phyloP scores from a whole-genome alignment of 2,329 filamentous ascomycete genomes.

The Neocatenulostroma microsporum region DNA sequence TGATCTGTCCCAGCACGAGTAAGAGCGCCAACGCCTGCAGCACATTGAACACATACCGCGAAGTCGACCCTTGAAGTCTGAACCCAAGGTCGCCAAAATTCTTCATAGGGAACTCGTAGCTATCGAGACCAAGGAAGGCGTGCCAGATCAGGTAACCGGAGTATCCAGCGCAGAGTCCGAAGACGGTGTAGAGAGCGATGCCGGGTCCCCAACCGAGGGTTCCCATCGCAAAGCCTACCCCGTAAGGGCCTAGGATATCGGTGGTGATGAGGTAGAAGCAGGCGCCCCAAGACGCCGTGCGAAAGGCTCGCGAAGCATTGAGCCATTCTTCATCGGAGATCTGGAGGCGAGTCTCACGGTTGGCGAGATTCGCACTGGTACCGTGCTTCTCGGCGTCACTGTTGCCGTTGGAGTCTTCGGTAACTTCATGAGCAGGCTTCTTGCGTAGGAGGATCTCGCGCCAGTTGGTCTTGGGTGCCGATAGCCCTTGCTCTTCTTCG shows the following conservation, averaged over 20 bases:
- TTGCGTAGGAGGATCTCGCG: conserved; percentile 13
- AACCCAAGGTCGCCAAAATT: conserved; percentile 38
- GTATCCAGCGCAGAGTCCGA: conserved; percentile 28
- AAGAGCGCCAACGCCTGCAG: conserved; percentile 37
- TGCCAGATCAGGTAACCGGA: conserved; percentile 23
- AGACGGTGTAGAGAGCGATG: conserved; percentile 32
- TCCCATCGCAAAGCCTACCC: conserved; percentile 22
- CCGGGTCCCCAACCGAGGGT: conserved; percentile 31
- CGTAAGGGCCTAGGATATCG: conserved; percentile 34
- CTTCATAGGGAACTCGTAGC: conserved; percentile 32
- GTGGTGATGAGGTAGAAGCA: conserved; percentile 32
- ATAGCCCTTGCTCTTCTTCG: conserved; percentile 13
- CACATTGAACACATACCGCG: conserved; percentile 33
- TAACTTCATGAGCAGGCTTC: conserved; percentile 8
- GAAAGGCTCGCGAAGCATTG: conserved; percentile 28
- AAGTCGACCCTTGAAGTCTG: conserved; percentile 31
- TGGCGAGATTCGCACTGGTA: conserved; percentile 13
- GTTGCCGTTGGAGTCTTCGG: conserved; percentile 3
- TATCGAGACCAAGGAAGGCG: conserved; percentile 35
- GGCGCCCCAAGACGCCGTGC: conserved; percentile 30
- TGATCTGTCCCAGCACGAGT: conserved; percentile 46
- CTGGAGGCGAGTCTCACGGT: conserved; percentile 10
- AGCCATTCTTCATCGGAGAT: conserved; percentile 10
- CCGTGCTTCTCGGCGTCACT: conserved; percentile 5
- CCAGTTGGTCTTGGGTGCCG: conserved; percentile 14